These are phyloP conservation scores for Oryza australiensis DNA, from an alignment of 176 grass and related monocot species.

Conservation along the genomic window DNA sequence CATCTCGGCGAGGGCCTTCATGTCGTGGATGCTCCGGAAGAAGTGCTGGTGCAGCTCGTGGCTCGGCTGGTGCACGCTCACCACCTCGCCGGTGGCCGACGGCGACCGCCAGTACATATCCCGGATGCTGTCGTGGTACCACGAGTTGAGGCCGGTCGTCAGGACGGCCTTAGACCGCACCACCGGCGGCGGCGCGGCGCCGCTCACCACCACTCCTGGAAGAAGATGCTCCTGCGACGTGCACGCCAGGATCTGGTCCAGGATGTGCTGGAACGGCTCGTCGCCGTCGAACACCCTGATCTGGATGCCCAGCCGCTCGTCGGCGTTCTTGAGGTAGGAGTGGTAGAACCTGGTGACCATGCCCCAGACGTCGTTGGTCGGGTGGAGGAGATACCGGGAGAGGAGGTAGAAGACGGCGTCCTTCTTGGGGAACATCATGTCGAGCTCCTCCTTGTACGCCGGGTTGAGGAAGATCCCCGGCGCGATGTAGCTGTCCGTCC, in stretches of 20 bases:
- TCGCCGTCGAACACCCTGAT: constrained; percentile 24
- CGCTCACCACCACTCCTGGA: not conserved
- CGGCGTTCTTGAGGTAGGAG: constrained; percentile 33
- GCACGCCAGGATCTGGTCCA: constrained; percentile 50
- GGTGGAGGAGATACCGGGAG: constrained; percentile 46
- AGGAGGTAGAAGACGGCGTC: constrained; percentile 50
- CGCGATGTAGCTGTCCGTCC: constrained; percentile 43
- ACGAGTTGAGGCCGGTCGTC: constrained; percentile 23
- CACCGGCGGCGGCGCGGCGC: not conserved
- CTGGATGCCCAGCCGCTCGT: constrained; percentile 40
- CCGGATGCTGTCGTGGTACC: constrained; percentile 48
- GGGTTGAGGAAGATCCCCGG: constrained; percentile 31
- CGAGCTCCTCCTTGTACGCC: constrained; percentile 35
- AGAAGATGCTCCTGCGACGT: constrained; percentile 34
- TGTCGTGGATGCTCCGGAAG: not conserved
- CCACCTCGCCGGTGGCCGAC: constrained; percentile 8
- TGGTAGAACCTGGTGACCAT: constrained; percentile 43
- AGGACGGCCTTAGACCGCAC: constrained; percentile 28
- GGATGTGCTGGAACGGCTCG: not conserved
- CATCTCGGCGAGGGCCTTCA: constrained; percentile 46
- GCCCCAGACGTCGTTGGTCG: constrained; percentile 45
- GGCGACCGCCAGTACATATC: constrained; percentile 49
- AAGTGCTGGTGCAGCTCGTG: constrained; percentile 38
- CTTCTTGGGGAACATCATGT: constrained; percentile 25
- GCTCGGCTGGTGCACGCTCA: constrained; percentile 46